These are phyloP conservation scores for Mycena vulgaris DNA, from an alignment of 768 basidiomycete genomes.

Conservation along the genomic window DNA sequence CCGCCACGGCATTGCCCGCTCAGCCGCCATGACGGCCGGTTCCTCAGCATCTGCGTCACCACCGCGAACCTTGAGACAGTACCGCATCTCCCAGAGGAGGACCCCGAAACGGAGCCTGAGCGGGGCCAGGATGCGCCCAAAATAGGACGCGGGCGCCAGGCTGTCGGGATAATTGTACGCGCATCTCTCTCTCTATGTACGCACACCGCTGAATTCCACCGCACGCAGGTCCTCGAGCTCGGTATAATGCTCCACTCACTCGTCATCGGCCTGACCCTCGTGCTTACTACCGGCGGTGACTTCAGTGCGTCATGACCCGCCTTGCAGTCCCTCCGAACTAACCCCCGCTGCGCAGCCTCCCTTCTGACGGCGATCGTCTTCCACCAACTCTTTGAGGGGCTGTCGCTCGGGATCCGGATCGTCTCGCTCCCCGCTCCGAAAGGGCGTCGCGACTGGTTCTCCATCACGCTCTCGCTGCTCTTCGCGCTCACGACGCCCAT, in stretches of 20 bases:
- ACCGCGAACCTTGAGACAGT: conserved; percentile 43
- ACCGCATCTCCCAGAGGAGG: not conserved
- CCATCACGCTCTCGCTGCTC: conserved; percentile 68
- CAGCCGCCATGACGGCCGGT: conserved; percentile 34
- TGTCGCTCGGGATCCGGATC: conserved; percentile 82
- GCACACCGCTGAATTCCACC: not conserved
- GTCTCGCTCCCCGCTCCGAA: conserved; percentile 29
- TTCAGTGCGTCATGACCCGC: conserved; percentile 67
- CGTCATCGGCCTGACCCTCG: conserved; percentile 84
- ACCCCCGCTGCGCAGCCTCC: conserved; percentile 62
- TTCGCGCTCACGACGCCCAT: conserved; percentile 84
- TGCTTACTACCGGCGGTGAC: conserved; percentile 77
- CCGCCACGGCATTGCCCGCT: conserved; percentile 34
- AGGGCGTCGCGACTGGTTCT: conserved; percentile 55
- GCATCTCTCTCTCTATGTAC: not conserved
- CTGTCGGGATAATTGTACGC: conserved; percentile 82
- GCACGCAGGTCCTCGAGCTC: conserved; percentile 78
- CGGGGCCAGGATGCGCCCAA: conserved; percentile 40
- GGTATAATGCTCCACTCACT: conserved; percentile 91
- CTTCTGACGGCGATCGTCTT: conserved; percentile 83
- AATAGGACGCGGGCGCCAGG: conserved; percentile 72
- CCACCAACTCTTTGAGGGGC: conserved; percentile 89
- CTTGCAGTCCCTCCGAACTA: not conserved
- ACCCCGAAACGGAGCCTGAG: conserved; percentile 35
- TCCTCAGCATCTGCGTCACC: conserved; percentile 39